These are phyloP conservation scores for Ophiocordyceps robertsii DNA, from an alignment of 2,329 filamentous ascomycete species.

Conservation along the genomic window DNA sequence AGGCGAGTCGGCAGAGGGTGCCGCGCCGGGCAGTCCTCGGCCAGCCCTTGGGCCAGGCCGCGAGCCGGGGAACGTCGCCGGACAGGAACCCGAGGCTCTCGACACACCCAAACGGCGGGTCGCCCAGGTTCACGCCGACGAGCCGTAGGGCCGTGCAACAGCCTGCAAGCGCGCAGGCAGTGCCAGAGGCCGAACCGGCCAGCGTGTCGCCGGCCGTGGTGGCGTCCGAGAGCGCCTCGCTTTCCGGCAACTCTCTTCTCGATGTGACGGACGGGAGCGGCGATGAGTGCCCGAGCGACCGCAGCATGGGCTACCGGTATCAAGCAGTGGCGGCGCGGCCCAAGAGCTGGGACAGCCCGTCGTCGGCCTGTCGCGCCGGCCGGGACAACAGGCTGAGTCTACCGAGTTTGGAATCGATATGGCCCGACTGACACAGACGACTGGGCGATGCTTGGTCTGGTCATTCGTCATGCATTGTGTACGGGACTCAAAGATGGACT, in stretches of 20 bases:
- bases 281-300: conserved; percentile 7
- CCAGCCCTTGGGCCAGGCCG: neutral
- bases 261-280: neutral
- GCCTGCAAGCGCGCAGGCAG: too few relatives aligned
- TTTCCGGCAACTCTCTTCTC: too few relatives aligned
- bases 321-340: neutral
- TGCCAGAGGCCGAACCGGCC: too few relatives aligned
- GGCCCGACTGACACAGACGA: neutral
- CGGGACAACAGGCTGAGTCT: conserved; percentile 1
- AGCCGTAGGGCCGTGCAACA: neutral
- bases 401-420: conserved; percentile 1
- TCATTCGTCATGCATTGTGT: too few relatives aligned
- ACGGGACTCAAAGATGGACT: too few relatives aligned
- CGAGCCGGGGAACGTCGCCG: neutral
- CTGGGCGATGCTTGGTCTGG: too few relatives aligned
- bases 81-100: neutral
- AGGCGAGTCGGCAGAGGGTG: conserved; percentile 13
- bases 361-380: neutral
- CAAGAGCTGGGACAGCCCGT: neutral
- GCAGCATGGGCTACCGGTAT: conserved; percentile 1
- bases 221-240: too few relatives aligned
- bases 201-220: too few relatives aligned
- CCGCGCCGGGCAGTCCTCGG: neutral
- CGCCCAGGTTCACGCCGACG: conserved; percentile 18
- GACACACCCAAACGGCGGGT: conserved; percentile 13